These are phyloP conservation scores for Penicillium sp. DNA, from an alignment of 2,329 filamentous ascomycete genomes.

Conservation along the genomic window DNA sequence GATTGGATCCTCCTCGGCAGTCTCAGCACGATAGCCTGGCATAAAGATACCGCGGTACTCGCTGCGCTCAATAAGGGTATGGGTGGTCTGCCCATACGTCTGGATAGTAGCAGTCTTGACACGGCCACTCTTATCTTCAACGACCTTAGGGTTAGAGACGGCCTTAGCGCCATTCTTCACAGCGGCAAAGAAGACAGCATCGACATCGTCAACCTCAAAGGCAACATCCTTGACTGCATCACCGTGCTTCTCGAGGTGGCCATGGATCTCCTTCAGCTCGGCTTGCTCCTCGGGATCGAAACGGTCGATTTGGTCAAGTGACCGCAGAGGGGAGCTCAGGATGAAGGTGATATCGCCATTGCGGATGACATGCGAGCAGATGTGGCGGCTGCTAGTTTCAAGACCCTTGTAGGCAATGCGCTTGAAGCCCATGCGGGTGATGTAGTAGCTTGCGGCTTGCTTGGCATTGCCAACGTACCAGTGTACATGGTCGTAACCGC, in stretches of 20 bases:
- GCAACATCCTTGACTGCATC: conserved; percentile 95
- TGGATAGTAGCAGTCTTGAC: conserved; percentile 75
- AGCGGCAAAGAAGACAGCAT: conserved; percentile 73
- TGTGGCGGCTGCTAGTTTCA: conserved; percentile 77
- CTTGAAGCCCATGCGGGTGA: conserved; percentile 80
- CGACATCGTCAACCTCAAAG: conserved; percentile 88
- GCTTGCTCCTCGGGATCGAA: conserved; percentile 56
- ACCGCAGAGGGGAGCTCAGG: conserved; percentile 52
- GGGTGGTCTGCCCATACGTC: conserved; percentile 93
- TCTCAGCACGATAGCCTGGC: conserved; percentile 68
- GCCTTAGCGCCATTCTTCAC: conserved; percentile 51
- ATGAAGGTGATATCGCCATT: conserved; percentile 45
- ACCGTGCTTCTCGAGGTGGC: conserved; percentile 80
- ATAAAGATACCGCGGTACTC: conserved; percentile 74
- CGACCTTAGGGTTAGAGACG: conserved; percentile 53
- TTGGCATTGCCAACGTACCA: conserved; percentile 98
- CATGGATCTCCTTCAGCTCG: conserved; percentile 71
- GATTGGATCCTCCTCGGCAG: conserved; percentile 48
- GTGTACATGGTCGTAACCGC: conserved; percentile 86
- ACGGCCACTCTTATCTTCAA: conserved; percentile 60
- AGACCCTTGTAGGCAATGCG: conserved; percentile 80
- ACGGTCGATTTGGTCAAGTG: conserved; percentile 60
- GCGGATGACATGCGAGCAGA: conserved; percentile 72
- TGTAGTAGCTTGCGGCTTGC: conserved; percentile 87
- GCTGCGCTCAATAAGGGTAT: conserved; percentile 76